These are phyloP conservation scores for Aspergillus versicolor DNA, from an alignment of 2,329 filamentous ascomycete genomes.

Conservation along the genomic window DNA sequence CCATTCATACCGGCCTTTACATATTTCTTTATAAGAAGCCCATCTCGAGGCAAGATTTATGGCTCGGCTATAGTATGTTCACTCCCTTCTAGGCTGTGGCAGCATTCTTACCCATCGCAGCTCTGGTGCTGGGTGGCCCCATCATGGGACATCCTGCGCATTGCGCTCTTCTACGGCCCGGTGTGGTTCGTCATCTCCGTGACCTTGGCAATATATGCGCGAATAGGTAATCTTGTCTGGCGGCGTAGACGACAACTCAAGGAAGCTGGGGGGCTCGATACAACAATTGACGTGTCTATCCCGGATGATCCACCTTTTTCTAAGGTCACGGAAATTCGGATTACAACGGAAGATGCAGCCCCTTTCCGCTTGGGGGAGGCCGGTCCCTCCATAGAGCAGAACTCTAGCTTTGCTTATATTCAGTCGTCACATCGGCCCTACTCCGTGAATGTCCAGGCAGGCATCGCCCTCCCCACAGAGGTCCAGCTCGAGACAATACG, in stretches of 20 bases:
- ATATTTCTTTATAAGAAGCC: conserved; percentile 64
- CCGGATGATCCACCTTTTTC: conserved; percentile 42
- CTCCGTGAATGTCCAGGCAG: conserved; percentile 33
- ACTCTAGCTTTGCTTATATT: not conserved
- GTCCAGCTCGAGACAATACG: conserved; percentile 10
- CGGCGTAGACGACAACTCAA: conserved; percentile 62
- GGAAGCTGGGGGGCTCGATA: conserved; percentile 52
- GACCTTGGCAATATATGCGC: conserved; percentile 42
- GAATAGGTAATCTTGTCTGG: conserved; percentile 40
- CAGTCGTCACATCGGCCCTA: conserved; percentile 26
- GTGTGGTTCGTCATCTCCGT: conserved; percentile 43
- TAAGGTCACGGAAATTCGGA: conserved; percentile 64
- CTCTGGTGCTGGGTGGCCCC: conserved; percentile 78
- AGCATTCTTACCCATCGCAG: conserved; percentile 29
- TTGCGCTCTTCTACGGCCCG: conserved; percentile 68
- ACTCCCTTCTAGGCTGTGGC: not conserved
- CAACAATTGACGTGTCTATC: conserved; percentile 45
- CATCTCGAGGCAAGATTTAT: conserved; percentile 61
- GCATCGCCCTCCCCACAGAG: conserved; percentile 1
- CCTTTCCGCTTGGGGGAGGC: not conserved
- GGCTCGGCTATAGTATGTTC: conserved; percentile 63
- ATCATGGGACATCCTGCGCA: conserved; percentile 69
- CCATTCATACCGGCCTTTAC: conserved; percentile 67
- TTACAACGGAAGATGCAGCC: conserved; percentile 54
- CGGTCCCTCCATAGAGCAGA: not conserved